These are phyloP conservation scores for Anacardium occidentale DNA, from an alignment of 345 rosid species.

Conservation along the genomic window DNA sequence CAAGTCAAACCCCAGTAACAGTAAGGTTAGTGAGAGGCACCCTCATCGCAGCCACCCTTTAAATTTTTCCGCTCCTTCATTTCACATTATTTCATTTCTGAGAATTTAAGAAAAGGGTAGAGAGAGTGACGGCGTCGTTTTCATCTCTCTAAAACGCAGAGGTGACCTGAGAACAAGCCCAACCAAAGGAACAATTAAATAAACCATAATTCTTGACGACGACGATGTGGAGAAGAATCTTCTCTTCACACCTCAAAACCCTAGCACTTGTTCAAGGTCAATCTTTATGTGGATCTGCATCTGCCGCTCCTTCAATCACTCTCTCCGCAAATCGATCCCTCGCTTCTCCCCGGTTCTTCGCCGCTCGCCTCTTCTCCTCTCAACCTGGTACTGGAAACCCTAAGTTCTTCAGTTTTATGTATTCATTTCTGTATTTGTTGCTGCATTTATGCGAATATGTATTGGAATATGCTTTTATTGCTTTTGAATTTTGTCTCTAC, in stretches of 20 bases:
- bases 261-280: slow-evolving; percentile 43
- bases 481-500: not conserved
- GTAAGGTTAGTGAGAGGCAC: not conserved
- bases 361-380: slow-evolving; percentile 45
- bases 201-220: slow-evolving; percentile 5
- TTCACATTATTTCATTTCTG: not conserved
- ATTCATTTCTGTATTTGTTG: not conserved
- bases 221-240: slow-evolving; percentile 80
- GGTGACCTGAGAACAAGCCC: slow-evolving; percentile 44
- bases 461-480: not conserved
- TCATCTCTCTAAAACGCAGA: not conserved
- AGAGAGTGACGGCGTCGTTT: slow-evolving; percentile 12
- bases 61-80: not conserved
- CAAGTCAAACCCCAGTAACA: not conserved
- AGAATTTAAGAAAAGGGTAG: not conserved
- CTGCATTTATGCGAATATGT: not conserved
- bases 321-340: slow-evolving; percentile 29
- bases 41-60: not conserved
- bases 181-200: not conserved
- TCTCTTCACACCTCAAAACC: slow-evolving; percentile 66
- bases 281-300: slow-evolving; percentile 37
- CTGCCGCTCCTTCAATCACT: slow-evolving; percentile 17
- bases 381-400: slow-evolving; percentile 43
- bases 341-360: slow-evolving; percentile 37
- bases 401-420: slow-evolving; percentile 11